Evolutionary conservation across 257 asterid genomes (phyloP).

Genomic region (Plectranthus barbatus): DNA sequence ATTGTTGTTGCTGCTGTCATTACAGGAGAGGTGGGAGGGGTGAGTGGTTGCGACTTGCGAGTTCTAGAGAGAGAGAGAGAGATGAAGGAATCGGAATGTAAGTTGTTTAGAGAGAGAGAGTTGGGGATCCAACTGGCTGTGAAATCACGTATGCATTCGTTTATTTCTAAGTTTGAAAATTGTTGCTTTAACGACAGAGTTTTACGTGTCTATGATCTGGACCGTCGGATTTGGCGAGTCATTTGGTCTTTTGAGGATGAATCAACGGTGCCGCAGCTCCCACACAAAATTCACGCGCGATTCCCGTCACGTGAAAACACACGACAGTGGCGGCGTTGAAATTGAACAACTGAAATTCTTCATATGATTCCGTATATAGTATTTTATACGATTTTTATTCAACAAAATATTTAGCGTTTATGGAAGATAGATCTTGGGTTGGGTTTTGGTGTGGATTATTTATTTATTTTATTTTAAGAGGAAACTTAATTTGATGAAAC

Average conservation of each 20-base stretch:
- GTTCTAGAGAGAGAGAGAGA: conserved; percentile 3
- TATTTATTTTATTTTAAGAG: not conserved
- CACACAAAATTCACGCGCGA: conserved; percentile 40
- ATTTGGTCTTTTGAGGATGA: conserved; percentile 17
- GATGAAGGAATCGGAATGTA: not conserved
- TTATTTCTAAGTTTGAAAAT: conserved; percentile 24
- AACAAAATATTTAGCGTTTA: not conserved
- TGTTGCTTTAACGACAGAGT: conserved; percentile 25
- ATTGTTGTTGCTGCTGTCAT: conserved; percentile 31
- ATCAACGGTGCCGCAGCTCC: conserved; percentile 12
- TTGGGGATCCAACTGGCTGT: conserved; percentile 42
- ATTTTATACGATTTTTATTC: not conserved
- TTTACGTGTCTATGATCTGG: conserved; percentile 4
- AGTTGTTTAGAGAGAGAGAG: conserved; percentile 7
- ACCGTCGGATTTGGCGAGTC: conserved; percentile 29
- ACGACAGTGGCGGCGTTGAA: conserved; percentile 1
- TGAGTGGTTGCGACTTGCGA: no score
- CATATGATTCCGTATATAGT: not conserved
- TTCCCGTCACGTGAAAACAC: not conserved
- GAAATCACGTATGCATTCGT: conserved; percentile 10
- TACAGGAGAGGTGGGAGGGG: conserved; percentile 16
- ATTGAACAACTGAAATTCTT: not conserved
- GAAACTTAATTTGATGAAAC: not conserved
- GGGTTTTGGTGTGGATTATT: no score
- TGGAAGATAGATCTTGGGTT: not conserved